These are phyloP conservation scores for Mitragyna speciosa DNA, from an alignment of 257 asterid species.

Conservation along the genomic window DNA sequence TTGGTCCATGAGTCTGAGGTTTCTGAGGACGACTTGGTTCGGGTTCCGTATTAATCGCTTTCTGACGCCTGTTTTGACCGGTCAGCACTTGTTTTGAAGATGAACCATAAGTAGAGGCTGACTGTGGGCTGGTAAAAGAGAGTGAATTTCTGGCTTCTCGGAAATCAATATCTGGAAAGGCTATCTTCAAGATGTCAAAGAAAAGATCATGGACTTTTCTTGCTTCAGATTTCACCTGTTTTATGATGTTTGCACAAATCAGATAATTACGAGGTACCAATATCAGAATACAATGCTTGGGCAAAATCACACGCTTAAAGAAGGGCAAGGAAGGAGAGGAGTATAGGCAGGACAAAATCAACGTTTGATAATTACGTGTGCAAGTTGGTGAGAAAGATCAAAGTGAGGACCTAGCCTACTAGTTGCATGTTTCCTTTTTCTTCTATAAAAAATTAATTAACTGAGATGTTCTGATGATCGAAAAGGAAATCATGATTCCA, in stretches of 20 bases:
- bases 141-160: conserved; percentile 72
- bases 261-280: conserved; percentile 9
- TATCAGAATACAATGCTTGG: background rate
- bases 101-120: conserved; percentile 45
- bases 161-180: conserved; percentile 82
- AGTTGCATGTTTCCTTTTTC: background rate
- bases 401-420: background rate
- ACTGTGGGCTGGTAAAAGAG: conserved; percentile 53
- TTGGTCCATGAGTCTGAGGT: conserved; percentile 55
- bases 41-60: conserved; percentile 48
- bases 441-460: background rate
- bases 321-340: background rate
- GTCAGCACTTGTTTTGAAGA: conserved; percentile 58
- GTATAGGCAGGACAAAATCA: background rate
- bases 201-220: conserved; percentile 93
- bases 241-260: conserved; percentile 17
- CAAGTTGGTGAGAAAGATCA: background rate
- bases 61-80: conserved; percentile 63
- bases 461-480: background rate
- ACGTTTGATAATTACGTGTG: background rate
- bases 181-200: conserved; percentile 79
- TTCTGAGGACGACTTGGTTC: conserved; percentile 60
- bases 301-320: background rate
- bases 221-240: conserved; percentile 90
- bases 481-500: background rate